Base-by-base conservation (phyloP, 208 protist species). In the Trypanosoma cruzi region DNA sequence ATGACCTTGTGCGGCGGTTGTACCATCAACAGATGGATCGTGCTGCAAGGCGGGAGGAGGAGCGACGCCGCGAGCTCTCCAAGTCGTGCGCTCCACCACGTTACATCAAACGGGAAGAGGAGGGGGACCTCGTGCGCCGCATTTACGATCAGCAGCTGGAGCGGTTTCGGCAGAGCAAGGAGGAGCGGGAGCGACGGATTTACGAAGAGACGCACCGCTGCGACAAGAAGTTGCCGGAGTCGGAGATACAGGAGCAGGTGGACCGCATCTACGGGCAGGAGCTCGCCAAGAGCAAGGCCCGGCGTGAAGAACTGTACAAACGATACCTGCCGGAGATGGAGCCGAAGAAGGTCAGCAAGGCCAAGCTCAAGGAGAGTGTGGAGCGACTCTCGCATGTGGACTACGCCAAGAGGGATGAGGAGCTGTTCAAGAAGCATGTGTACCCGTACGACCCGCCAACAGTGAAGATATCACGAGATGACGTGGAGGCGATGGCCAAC, bases 381-480 rank as follows among this genome's bases (percentile, higher is more conserved):
- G 66, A 89, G 13, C 87, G 90, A 11, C 82, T 96, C 10, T 93
- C 73, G 44, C 76, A 85, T 55, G 81, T 92, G 8, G 87, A 95
- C 63, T 93, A 81, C 64, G 90, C 81, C 62, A 88, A 88, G 74
- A 71, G 80, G 4, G 90, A 95, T 53, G 83, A 93, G 75, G 83
- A 88, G 70, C 79, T 95, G 22, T 95, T 93, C 64, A 74, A 93
- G 61, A 95, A 95, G 81, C 79, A 92, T 62, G 86, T 95, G 28
- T 93, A 92, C 49, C 86, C 86, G n/a, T 80, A 90, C 68, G 90
- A 93, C 65, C 87, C 86, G 3, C 89, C 86, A 77, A 77, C 58
- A 36, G 73, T 65, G 4, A 91, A 69, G 42, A 92, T 95, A n/a
- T 83, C 78, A 11, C 75, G 50, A 26, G 53, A 62, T 4, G 78